phyloP scores from a whole-genome alignment of 129 eudicot genomes.

The Flaveria sonorensis region DNA sequence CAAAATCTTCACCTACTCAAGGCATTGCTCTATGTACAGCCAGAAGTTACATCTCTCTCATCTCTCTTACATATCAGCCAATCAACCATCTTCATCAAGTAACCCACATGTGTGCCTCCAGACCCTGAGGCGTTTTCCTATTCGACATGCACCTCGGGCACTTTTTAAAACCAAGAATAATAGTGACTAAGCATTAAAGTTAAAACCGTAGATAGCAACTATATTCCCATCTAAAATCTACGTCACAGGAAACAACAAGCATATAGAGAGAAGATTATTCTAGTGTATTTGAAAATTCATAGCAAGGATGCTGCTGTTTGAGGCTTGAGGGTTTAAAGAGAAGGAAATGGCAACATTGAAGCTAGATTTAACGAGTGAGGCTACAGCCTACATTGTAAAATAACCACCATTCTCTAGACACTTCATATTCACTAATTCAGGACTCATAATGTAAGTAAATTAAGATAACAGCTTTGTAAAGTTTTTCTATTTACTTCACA shows the following conservation, averaged over 20 bases:
- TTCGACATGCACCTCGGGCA: too few relatives aligned
- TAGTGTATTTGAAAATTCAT: background rate
- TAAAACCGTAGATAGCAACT: background rate
- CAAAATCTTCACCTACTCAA: too few relatives aligned
- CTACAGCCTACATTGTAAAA: slow-evolving; percentile 7
- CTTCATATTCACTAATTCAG: too few relatives aligned
- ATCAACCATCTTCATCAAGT: too few relatives aligned
- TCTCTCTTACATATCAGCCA: too few relatives aligned
- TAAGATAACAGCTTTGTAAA: too few relatives aligned
- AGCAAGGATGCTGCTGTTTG: background rate
- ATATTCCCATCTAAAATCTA: background rate
- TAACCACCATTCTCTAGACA: background rate
- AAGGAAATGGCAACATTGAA: background rate
- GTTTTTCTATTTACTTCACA: too few relatives aligned
- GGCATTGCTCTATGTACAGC: too few relatives aligned
- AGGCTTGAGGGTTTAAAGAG: background rate
- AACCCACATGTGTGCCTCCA: too few relatives aligned
- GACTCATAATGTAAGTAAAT: too few relatives aligned
- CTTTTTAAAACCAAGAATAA: background rate
- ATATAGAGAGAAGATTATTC: background rate
- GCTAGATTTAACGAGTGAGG: background rate
- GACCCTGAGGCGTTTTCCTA: too few relatives aligned
- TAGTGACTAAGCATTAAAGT: background rate
- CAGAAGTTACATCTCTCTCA: too few relatives aligned
- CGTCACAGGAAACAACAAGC: background rate